A percentile compares a stretch with the other conserved stretches of the same genome.
phyloP scores from a whole-genome alignment of 1,139 yeast species.

The Blastobotrys elegans region DNA sequence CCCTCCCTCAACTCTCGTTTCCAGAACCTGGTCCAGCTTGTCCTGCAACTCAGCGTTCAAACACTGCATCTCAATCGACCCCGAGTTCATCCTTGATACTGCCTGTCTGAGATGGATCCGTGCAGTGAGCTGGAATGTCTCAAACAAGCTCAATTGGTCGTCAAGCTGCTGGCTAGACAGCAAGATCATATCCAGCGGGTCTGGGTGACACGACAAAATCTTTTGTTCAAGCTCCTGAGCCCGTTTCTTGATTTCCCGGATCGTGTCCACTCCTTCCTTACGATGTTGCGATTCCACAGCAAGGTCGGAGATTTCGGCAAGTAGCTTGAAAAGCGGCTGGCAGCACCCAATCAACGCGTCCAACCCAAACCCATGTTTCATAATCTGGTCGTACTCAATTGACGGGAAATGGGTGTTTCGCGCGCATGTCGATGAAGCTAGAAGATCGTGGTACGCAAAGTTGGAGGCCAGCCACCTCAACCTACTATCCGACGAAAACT shows the following conservation, averaged over 20 bases:
- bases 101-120: slow-evolving; percentile 63
- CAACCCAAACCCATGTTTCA: slow-evolving; percentile 36
- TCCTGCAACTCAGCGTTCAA: slow-evolving; percentile 51
- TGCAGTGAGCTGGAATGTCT: slow-evolving; percentile 66
- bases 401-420: slow-evolving; percentile 34
- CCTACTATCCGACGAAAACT: slow-evolving; percentile 49
- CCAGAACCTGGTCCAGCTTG: slow-evolving; percentile 58
- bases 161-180: slow-evolving; percentile 54
- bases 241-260: slow-evolving; percentile 3
- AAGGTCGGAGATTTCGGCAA: slow-evolving; percentile 65
- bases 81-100: slow-evolving; percentile 55
- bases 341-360: slow-evolving; percentile 74
- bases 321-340: slow-evolving; percentile 55
- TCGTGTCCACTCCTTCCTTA: background rate
- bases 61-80: slow-evolving; percentile 60
- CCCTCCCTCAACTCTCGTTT: slow-evolving; percentile 64
- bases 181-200: slow-evolving; percentile 43
- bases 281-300: slow-evolving; percentile 39
- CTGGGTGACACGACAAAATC: slow-evolving; percentile 53
- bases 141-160: slow-evolving; percentile 65
- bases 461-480: slow-evolving; percentile 74
- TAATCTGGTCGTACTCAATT: slow-evolving; percentile 48
- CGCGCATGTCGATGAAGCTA: slow-evolving; percentile 50
- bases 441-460: slow-evolving; percentile 75
- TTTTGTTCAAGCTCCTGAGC: slow-evolving; percentile 39